Percentiles rank a stretch among this genome's conserved stretches.
phyloP scores from a whole-genome alignment of 495 filamentous ascomycete species.

The Thermothielavioides terrestris region DNA sequence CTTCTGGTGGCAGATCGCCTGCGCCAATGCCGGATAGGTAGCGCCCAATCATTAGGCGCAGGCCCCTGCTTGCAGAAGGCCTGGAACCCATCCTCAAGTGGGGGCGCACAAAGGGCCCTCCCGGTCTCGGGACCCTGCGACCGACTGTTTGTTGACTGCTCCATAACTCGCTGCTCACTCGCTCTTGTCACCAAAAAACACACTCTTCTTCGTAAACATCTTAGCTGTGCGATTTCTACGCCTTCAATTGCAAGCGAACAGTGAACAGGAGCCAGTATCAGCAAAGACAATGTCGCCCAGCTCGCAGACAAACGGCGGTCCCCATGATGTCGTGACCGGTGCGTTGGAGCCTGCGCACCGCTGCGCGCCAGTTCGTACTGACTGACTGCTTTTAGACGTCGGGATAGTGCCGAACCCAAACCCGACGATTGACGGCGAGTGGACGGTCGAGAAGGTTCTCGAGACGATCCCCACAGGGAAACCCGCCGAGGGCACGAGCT shows the following conservation, averaged over 20 bases:
- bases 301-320: not conserved
- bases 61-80: not conserved
- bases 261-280: too few species aligned
- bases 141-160: not conserved
- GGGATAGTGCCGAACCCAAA: conserved; percentile 27
- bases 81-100: not conserved
- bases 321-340: not conserved
- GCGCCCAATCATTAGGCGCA: not conserved
- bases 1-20: too few species aligned
- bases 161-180: not conserved
- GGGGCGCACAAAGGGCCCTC: not conserved
- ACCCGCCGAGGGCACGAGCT: conserved; percentile 51
- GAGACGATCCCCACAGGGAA: conserved; percentile 35
- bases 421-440: conserved; percentile 31
- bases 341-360: not conserved
- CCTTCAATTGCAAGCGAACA: not conserved
- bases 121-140: not conserved
- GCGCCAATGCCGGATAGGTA: too few species aligned
- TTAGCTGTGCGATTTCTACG: not conserved
- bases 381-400: conserved; percentile 11
- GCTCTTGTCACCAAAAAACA: not conserved
- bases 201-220: not conserved
- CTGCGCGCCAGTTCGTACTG: not conserved
- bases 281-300: conserved; percentile 7
- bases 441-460: conserved; percentile 45